Evolutionary conservation across 1,139 yeast species (phyloP), one percentile per base, ranked within the genome.

Genomic region (Zhuliangozyma parablackwelliae): DNA sequence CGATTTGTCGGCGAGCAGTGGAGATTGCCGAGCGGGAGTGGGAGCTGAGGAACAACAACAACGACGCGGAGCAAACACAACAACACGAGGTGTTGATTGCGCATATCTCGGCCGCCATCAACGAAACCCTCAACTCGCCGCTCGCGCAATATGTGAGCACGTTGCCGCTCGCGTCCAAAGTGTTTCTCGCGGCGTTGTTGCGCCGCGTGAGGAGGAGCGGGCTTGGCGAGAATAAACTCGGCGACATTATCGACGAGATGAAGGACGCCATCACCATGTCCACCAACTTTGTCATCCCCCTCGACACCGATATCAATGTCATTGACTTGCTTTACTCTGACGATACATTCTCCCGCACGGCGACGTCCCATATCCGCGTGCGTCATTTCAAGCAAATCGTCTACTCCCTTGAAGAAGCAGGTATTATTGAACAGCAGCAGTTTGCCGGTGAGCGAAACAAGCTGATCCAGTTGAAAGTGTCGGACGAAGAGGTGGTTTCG

Each of bases 1-100:
- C 86, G 41, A 86, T 92, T 11, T 86, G 96, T 54, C 74, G 94
- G 31, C 67, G 97, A 42, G 97, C 97, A 0, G 86, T 90, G 7
- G 97, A 89, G 54, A 69, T 90, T 29, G 96, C 97, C 0, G 95
- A 86, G 51, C 59, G 59, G 39, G 80, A 78, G 42, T 78, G 45
- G 31, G 37, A 43, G 21, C 24, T 7, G 7, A 21, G 7, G 7
- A 23, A 23, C 2, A 16, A 4, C 16, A 16, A 4, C 16, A 16
- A 4, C 16, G 16, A 16, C 16, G 16, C 16, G 16, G 16, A 4
- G 4, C 61, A 59, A 16, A 16, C 16, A 16, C 16, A 16, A n/a
- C n/a, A n/a, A n/a, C 79, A 73, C 46, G 63, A 71, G 4, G 92
- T 89, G 6, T 76, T 77, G 28, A 82, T 87, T 26, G 66, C 68